phyloP scores from a whole-genome alignment of 129 eudicot species.

The Apium graveolens region DNA sequence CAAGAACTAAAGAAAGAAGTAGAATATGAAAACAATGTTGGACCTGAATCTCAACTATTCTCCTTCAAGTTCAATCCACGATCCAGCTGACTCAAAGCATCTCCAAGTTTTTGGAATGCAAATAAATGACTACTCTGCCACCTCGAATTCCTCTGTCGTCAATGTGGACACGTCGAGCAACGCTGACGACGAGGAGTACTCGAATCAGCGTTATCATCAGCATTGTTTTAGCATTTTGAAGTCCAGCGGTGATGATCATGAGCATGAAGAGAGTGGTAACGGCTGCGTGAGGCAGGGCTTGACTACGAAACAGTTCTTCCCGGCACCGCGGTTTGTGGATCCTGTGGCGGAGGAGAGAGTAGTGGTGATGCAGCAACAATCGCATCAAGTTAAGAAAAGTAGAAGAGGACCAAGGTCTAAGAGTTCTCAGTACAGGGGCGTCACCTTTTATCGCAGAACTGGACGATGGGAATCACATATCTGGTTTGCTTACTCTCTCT shows the following conservation, averaged over 20 bases:
- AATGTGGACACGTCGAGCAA: slow-evolving; percentile 47
- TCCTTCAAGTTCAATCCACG: slow-evolving; percentile 18
- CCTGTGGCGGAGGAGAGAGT: slow-evolving; percentile 20
- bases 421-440: slow-evolving; percentile 87
- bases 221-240: slow-evolving; percentile 49
- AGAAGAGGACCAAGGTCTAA: slow-evolving; percentile 86
- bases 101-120: slow-evolving; percentile 21
- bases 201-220: slow-evolving; percentile 9
- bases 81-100: slow-evolving; percentile 17
- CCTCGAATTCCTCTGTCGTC: slow-evolving; percentile 53
- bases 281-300: slow-evolving; percentile 5
- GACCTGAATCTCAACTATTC: slow-evolving; percentile 51
- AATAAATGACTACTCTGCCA: slow-evolving; percentile 37
- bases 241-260: slow-evolving; percentile 10
- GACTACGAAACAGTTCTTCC: slow-evolving; percentile 47
- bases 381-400: slow-evolving; percentile 64
- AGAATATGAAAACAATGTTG: slow-evolving; percentile 33
- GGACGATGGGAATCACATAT: slow-evolving; percentile 95
- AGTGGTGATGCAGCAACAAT: slow-evolving; percentile 21
- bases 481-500: slow-evolving; percentile 33
- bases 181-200: slow-evolving; percentile 39
- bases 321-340: slow-evolving; percentile 29
- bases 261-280: slow-evolving; percentile 12
- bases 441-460: slow-evolving; percentile 76
- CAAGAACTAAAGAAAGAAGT: neutral